Evolutionary conservation across 78 protist genomes (phyloP).

Genomic region (Polysphondylium violaceum): DNA sequence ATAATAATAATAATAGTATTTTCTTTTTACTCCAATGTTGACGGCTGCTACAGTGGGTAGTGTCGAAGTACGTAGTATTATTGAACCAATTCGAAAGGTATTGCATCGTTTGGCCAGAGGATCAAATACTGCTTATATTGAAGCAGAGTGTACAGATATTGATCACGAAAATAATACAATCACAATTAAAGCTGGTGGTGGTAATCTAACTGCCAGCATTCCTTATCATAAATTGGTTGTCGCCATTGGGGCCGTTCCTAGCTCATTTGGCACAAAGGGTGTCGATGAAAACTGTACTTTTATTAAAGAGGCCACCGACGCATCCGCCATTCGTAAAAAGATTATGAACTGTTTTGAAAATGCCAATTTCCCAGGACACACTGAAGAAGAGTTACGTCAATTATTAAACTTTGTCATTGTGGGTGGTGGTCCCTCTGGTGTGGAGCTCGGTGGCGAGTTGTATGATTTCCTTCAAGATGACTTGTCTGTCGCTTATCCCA

Average conservation of each 20-base stretch:
- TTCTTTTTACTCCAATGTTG: conserved; percentile 75
- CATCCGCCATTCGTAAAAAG: conserved; percentile 60
- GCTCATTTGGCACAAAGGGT: conserved; percentile 87
- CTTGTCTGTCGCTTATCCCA: conserved; percentile 45
- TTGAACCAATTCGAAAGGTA: conserved; percentile 78
- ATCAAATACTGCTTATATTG: conserved; percentile 9
- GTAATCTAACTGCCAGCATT: neutral
- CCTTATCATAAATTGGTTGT: conserved; percentile 87
- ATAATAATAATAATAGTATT: conserved; percentile 5
- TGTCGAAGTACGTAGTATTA: conserved; percentile 62
- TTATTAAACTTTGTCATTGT: conserved; percentile 80
- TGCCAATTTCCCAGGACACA: conserved; percentile 77
- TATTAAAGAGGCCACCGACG: conserved; percentile 85
- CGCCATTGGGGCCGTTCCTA: conserved; percentile 85
- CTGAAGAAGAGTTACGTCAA: conserved; percentile 40
- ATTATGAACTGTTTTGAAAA: conserved; percentile 85
- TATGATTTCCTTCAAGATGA: conserved; percentile 50
- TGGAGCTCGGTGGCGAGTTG: conserved; percentile 59
- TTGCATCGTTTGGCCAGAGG: conserved; percentile 11
- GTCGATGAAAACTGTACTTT: conserved; percentile 84
- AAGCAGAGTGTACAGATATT: conserved; percentile 67
- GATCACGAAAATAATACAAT: conserved; percentile 24
- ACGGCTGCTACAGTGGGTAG: conserved; percentile 63
- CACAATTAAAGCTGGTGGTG: neutral
- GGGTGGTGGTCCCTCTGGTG: conserved; percentile 95